Conservation (phyloP, 257 asterid species). For the Nicotiana otophora region DNA sequence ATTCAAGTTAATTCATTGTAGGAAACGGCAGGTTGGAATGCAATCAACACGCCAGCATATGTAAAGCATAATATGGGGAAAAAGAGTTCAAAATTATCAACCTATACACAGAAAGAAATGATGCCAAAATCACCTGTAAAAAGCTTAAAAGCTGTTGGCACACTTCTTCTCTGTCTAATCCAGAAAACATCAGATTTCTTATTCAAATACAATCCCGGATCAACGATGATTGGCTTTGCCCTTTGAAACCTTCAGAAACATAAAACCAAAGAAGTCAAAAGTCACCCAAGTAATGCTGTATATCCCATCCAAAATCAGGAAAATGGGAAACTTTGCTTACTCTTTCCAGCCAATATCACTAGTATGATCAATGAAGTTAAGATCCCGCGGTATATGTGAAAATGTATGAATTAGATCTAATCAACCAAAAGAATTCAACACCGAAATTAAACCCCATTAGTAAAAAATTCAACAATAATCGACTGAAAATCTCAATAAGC, state of each 20-base stretch:
- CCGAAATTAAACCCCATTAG: neutral
- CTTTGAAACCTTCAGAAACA: slow-evolving; percentile 61
- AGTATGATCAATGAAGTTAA: slow-evolving; percentile 41
- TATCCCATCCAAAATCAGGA: neutral
- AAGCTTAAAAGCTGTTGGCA: slow-evolving; percentile 41
- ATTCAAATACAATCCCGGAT: slow-evolving; percentile 83
- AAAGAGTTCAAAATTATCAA: neutral
- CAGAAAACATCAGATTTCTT: slow-evolving; percentile 84
- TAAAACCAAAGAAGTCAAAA: neutral
- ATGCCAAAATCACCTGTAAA: slow-evolving; percentile 59
- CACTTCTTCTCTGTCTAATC: slow-evolving; percentile 68
- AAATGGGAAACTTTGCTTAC: slow-evolving; percentile 35
- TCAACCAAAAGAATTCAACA: slow-evolving; percentile 6
- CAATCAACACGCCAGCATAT: neutral
- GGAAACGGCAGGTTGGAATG: neutral
- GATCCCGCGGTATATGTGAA: slow-evolving; percentile 78
- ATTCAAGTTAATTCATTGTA: neutral
- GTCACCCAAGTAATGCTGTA: slow-evolving; percentile 4
- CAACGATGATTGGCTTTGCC: slow-evolving; percentile 79
- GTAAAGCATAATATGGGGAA: neutral
- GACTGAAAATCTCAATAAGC: neutral
- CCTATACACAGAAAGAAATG: neutral
- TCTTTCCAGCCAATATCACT: slow-evolving; percentile 92
- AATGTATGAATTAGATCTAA: slow-evolving; percentile 85
- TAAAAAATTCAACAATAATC: neutral